Evolutionary conservation across 2,329 filamentous ascomycete genomes (phyloP).

Genomic region (Ceratocystis destructans): DNA sequence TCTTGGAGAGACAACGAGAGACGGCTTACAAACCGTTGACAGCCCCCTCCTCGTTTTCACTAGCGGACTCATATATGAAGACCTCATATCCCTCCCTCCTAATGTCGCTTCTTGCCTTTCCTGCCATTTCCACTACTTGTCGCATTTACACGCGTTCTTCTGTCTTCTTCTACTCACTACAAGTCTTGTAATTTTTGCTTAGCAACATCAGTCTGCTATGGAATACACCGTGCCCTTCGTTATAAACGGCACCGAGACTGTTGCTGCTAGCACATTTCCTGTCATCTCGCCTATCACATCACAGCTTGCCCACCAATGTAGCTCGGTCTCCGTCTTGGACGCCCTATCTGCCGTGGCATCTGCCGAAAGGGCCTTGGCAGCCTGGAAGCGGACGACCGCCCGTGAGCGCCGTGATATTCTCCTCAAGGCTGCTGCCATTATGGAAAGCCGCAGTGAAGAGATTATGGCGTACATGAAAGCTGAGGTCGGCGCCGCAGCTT

Average conservation of each 20-base stretch:
- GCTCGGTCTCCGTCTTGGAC: slow-evolving; percentile 41
- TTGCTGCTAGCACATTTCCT: slow-evolving; percentile 36
- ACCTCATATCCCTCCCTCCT: not conserved
- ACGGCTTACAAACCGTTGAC: not conserved
- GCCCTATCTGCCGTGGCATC: slow-evolving; percentile 39
- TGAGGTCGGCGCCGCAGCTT: slow-evolving; percentile 32
- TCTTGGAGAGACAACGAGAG: not conserved
- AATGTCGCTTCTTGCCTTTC: not conserved
- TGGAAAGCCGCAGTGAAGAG: slow-evolving; percentile 47
- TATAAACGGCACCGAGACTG: slow-evolving; percentile 33
- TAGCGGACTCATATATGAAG: not conserved
- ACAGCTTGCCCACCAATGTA: slow-evolving; percentile 40
- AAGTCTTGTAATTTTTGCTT: not conserved
- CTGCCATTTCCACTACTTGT: not conserved
- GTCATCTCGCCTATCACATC: slow-evolving; percentile 43
- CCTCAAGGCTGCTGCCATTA: slow-evolving; percentile 51
- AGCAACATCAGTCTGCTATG: not conserved
- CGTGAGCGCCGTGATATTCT: slow-evolving; percentile 53
- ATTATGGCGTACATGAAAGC: slow-evolving; percentile 43
- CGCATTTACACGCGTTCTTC: too few relatives aligned
- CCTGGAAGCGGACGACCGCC: slow-evolving; percentile 53
- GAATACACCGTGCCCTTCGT: slow-evolving; percentile 28
- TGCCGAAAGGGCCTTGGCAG: slow-evolving; percentile 52
- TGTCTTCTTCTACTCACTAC: not conserved
- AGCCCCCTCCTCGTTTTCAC: not conserved